Conservation (phyloP, 2,329 filamentous ascomycete genomes). For the Phialophora tarda region DNA sequence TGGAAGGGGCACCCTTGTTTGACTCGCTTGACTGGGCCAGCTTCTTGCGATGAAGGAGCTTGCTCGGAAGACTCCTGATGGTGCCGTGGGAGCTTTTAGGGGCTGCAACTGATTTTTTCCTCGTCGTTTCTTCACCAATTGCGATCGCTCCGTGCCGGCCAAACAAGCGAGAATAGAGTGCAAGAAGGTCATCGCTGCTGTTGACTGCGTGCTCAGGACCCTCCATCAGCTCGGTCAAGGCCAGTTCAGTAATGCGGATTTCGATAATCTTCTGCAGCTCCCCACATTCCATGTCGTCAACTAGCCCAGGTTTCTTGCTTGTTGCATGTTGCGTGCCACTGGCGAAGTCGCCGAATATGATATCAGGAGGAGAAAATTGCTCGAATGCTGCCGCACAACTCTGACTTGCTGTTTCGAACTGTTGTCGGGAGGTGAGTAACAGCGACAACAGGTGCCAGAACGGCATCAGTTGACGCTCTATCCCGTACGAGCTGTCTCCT, state of each 20-base stretch:
- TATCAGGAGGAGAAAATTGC: constrained; percentile 75
- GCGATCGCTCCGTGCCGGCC: constrained; percentile 60
- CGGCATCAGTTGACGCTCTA: constrained; percentile 65
- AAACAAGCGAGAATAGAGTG: constrained; percentile 81
- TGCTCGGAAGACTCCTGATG: constrained; percentile 71
- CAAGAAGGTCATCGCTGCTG: constrained; percentile 81
- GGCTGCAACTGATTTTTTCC: constrained; percentile 56
- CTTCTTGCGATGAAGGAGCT: constrained; percentile 73
- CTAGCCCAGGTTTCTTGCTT: constrained; percentile 53
- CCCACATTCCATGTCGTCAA: constrained; percentile 79
- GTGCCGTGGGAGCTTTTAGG: constrained; percentile 75
- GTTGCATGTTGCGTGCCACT: constrained; percentile 5
- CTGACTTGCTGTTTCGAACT: constrained; percentile 77
- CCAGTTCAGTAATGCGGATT: constrained; percentile 92
- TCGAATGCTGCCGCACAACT: constrained; percentile 92
- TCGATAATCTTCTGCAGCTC: constrained; percentile 91
- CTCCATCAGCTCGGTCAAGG: constrained; percentile 80
- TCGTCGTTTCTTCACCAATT: constrained; percentile 44
- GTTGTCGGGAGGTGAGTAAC: constrained; percentile 82
- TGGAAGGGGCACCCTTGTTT: constrained; percentile 34
- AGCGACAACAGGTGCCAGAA: constrained; percentile 91
- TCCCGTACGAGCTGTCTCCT: constrained; percentile 29
- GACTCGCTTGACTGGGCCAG: constrained; percentile 54
- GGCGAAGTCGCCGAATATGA: constrained; percentile 68
- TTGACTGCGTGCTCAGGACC: constrained; percentile 86